phyloP scores from a whole-genome alignment of 2,329 filamentous ascomycete species.

The Fusarium sp. region DNA sequence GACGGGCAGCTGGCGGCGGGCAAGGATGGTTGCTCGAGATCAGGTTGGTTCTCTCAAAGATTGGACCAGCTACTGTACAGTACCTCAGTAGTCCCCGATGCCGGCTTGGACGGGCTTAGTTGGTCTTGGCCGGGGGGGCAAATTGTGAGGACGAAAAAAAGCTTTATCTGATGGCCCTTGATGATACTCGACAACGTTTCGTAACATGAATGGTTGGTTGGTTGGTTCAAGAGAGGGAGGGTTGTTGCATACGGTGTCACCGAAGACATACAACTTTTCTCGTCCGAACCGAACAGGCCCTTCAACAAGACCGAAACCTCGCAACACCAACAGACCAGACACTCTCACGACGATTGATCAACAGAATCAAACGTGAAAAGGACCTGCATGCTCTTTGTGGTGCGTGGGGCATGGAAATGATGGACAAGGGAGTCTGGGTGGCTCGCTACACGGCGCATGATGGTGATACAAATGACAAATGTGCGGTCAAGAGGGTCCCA shows the following conservation, averaged over 20 bases:
- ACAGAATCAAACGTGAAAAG: neutral
- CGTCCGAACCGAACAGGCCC: neutral
- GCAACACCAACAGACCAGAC: neutral
- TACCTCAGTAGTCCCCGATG: neutral
- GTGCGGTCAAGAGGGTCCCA: neutral
- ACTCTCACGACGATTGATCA: neutral
- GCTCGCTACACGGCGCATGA: neutral
- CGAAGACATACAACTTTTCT: neutral
- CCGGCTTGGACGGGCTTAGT: slow-evolving; percentile 7
- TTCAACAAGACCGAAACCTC: neutral
- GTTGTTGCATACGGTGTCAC: neutral
- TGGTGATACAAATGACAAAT: slow-evolving; percentile 15
- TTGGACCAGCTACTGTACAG: neutral
- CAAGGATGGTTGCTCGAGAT: neutral
- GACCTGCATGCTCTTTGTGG: slow-evolving; percentile 38
- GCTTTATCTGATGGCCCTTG: slow-evolving; percentile 14
- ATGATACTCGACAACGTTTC: neutral
- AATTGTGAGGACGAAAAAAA: neutral
- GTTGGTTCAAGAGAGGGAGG: neutral
- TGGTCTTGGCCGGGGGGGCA: neutral
- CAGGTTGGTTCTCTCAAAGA: neutral
- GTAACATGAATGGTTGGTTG: neutral
- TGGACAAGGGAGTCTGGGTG: slow-evolving; percentile 10
- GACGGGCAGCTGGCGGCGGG: neutral
- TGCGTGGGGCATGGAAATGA: slow-evolving; percentile 19